Evolutionary conservation across 257 asterid species (phyloP), one percentile per base, ranked within the genome.

Genomic region (Solanum piurae): DNA sequence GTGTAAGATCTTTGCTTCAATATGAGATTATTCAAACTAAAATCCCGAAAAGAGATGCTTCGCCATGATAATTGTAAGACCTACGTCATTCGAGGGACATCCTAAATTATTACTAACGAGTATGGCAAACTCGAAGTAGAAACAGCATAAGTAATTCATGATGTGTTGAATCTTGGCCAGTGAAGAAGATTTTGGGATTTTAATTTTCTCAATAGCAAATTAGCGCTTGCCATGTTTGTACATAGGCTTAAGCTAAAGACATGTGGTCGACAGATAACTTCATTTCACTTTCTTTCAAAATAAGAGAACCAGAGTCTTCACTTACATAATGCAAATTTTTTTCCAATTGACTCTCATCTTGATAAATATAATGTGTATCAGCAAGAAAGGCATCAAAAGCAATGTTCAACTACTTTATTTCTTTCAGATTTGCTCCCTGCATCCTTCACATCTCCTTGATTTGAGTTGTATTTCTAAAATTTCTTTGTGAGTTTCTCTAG

Each of bases 11-110:
- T 46, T 64, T 87, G 92, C 33, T 82, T 87, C 71, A 69, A 66
- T 42, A 87, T 87, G 62, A 89, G 89, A 18, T 86, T 89, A 49
- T 85, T 83, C 12, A 91, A 89, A 87, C 80, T 60, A 91, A 94
- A 94, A 52, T 90, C 87, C 2, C 89, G 93, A 92, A 94, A 95
- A 1, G 77, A 89, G 73, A 95, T 91, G 92, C 85, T 93, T 94
- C 3, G 92, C 92, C 42, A 93, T 90, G 74, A 69, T 90, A 89
- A 93, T 90, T 89, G 87, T 89, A 83, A 94, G 95, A 64, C 20
- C 60, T 64, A 88, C 79, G 46, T 85, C 86, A 44, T 86, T 71
- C 4, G 89, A 52, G 25, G 94, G 89, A 46, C 69, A 74, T n/a
- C n/a, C 79, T 5, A 86, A 74, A 89, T 12, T 37, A 83, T 83